Percentiles rank a stretch among this genome's conserved stretches.
phyloP scores from a whole-genome alignment of 176 grass and related monocot genomes.

The Olyra latifolia region DNA sequence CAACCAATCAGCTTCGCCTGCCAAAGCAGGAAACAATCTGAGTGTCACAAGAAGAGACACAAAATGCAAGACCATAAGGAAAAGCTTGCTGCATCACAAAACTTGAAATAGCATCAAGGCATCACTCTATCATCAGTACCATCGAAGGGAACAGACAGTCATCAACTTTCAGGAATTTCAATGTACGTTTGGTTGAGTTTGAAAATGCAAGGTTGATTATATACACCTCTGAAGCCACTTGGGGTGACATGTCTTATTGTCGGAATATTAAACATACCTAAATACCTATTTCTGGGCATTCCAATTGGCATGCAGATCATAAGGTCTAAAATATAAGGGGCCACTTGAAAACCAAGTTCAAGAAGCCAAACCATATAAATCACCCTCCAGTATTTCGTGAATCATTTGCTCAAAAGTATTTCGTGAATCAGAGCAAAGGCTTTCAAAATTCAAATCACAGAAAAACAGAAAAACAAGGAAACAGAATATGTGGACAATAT shows the following conservation, averaged over 20 bases:
- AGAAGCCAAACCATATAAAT: not conserved
- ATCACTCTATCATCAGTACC: not conserved
- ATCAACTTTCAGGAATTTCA: not conserved
- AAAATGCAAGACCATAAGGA: not conserved
- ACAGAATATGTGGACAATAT: not conserved
- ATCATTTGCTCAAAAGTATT: too few species aligned
- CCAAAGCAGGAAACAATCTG: not conserved
- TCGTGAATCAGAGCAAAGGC: not conserved
- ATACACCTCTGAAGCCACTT: not conserved
- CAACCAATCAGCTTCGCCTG: slow-evolving; percentile 7
- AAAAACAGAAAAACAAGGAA: not conserved
- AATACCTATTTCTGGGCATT: not conserved
- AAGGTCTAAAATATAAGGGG: not conserved
- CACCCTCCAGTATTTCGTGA: too few species aligned
- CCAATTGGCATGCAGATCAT: not conserved
- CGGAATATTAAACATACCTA: not conserved
- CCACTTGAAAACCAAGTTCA: not conserved
- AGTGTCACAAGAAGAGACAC: not conserved
- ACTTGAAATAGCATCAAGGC: not conserved
- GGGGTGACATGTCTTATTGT: not conserved
- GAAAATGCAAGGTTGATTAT: not conserved
- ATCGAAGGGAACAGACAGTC: not conserved
- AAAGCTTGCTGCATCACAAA: not conserved
- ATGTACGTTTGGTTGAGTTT: not conserved
- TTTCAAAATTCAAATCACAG: not conserved